These are phyloP conservation scores for Logfia minima DNA, from an alignment of 129 eudicot species.

Conservation along the genomic window DNA sequence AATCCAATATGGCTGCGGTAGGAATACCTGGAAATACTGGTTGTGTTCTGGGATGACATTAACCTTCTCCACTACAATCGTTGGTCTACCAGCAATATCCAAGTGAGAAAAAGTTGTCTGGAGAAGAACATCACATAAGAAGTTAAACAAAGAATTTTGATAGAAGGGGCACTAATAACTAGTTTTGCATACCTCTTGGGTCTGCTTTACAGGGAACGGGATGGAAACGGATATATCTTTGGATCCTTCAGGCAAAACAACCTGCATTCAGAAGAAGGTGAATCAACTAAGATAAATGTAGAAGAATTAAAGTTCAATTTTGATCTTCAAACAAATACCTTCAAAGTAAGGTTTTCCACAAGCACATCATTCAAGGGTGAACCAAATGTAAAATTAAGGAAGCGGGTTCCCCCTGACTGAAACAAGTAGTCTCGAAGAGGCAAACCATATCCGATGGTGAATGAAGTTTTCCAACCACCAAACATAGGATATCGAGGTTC, in stretches of 20 bases:
- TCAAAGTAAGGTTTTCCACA: conserved; percentile 71
- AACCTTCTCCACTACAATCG: conserved; percentile 61
- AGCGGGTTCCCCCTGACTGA: conserved; percentile 72
- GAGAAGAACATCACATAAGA: conserved; percentile 6
- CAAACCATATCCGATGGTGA: conserved; percentile 92
- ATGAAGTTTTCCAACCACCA: conserved; percentile 98
- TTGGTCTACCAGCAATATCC: conserved; percentile 91
- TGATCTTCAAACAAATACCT: conserved; percentile 49
- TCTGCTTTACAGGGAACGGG: conserved; percentile 75
- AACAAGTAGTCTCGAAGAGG: conserved; percentile 84
- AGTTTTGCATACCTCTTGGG: conserved; percentile 56
- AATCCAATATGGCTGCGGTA: conserved; percentile 10
- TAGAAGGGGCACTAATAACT: background rate
- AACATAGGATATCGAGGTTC: conserved; percentile 98
- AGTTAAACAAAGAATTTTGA: background rate
- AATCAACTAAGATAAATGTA: conserved; percentile 17
- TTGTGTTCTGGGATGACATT: conserved; percentile 88
- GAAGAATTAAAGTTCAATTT: conserved; percentile 13
- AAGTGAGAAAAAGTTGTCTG: conserved; percentile 81
- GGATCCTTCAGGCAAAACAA: conserved; percentile 94
- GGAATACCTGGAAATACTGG: conserved; percentile 78
- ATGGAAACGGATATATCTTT: conserved; percentile 67
- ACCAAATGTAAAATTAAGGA: conserved; percentile 68
- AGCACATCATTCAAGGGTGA: conserved; percentile 75
- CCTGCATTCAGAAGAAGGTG: conserved; percentile 38